phyloP scores from a whole-genome alignment of 2,329 filamentous ascomycete genomes.

The Beauveria sp. region DNA sequence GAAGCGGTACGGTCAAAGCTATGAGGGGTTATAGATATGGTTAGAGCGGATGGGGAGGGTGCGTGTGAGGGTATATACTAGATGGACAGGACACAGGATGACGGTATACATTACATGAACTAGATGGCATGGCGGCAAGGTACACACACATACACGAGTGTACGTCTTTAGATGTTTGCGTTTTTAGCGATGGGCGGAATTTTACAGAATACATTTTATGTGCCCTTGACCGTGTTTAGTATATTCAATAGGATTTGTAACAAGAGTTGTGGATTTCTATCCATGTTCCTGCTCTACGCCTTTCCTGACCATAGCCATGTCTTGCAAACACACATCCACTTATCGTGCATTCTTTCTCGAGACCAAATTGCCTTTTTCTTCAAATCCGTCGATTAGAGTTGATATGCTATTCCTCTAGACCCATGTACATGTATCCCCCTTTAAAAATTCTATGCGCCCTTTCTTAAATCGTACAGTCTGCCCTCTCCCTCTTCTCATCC shows the following conservation, averaged over 20 bases:
- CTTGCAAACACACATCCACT: too few relatives aligned
- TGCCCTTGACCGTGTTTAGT: neutral
- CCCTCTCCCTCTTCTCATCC: neutral
- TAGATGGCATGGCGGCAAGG: neutral
- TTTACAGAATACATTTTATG: neutral
- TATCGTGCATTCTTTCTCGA: too few relatives aligned
- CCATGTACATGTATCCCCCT: neutral
- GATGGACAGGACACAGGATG: neutral
- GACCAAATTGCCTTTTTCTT: too few relatives aligned
- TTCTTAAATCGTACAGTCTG: neutral
- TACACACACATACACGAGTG: neutral
- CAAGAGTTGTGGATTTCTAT: too few relatives aligned
- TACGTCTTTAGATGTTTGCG: too few relatives aligned
- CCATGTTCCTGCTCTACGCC: too few relatives aligned
- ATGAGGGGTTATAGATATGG: slow-evolving; percentile 19
- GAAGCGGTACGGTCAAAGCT: slow-evolving; percentile 87
- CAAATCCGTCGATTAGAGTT: neutral
- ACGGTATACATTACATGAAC: neutral
- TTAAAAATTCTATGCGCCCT: neutral
- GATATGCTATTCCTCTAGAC: neutral
- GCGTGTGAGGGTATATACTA: neutral
- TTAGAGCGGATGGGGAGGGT: neutral
- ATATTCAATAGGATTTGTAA: too few relatives aligned
- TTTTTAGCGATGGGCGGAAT: neutral
- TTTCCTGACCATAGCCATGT: too few relatives aligned